These are phyloP conservation scores for Telfairia occidentalis DNA, from an alignment of 331 rosid species.

Conservation along the genomic window DNA sequence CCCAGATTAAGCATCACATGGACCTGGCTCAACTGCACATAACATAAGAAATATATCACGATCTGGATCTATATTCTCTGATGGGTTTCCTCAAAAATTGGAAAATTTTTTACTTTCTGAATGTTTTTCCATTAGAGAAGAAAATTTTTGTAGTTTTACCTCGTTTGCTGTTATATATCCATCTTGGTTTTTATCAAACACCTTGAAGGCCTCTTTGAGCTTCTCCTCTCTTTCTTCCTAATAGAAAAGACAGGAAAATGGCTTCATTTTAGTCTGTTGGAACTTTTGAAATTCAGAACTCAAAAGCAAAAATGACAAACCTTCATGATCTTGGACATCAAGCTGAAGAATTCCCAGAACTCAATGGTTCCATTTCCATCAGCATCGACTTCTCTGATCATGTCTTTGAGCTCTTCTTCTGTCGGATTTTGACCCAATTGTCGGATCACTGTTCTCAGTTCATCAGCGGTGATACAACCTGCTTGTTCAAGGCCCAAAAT, in stretches of 20 bases:
- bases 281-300: too few species aligned
- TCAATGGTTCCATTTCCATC: slow-evolving; percentile 90
- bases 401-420: slow-evolving; percentile 66
- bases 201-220: slow-evolving; percentile 74
- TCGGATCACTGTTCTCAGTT: slow-evolving; percentile 60
- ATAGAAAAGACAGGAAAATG: neutral
- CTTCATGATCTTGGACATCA: slow-evolving; percentile 69
- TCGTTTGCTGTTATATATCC: slow-evolving; percentile 79
- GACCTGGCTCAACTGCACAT: slow-evolving; percentile 11
- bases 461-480: slow-evolving; percentile 82
- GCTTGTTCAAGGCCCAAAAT: neutral
- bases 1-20: neutral
- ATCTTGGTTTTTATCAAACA: slow-evolving; percentile 85
- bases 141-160: slow-evolving; percentile 23
- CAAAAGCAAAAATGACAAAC: slow-evolving; percentile 32
- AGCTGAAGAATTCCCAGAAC: slow-evolving; percentile 49
- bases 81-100: neutral
- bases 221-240: slow-evolving; percentile 87
- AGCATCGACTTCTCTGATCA: slow-evolving; percentile 69
- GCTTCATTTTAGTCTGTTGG: too few species aligned
- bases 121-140: neutral
- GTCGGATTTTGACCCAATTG: slow-evolving; percentile 77
- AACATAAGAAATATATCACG: neutral
- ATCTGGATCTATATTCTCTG: neutral
- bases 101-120: neutral